phyloP scores from a whole-genome alignment of 225 moss, liverwort and hornwort genomes.

The Lunularia cruciata region DNA sequence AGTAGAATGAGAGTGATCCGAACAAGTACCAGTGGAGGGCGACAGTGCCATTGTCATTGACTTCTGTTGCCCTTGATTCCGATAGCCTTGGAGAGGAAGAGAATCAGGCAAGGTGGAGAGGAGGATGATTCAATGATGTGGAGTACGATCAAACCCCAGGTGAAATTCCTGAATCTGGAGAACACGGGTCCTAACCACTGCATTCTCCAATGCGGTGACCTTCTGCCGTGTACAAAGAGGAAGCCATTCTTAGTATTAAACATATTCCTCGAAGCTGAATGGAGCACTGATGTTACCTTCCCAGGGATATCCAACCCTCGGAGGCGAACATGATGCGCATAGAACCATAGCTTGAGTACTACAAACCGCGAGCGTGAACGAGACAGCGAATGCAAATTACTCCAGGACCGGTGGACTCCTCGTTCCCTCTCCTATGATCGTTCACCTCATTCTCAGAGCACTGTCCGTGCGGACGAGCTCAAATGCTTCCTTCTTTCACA shows the following conservation, averaged over 20 bases:
- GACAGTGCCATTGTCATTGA: conserved; percentile 45
- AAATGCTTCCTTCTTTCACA: too few species aligned
- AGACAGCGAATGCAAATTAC: neutral
- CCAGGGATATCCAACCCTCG: neutral
- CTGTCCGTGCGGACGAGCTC: too few species aligned
- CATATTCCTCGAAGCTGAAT: neutral
- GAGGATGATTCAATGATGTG: neutral
- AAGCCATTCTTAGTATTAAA: neutral
- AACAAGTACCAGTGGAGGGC: conserved; percentile 33
- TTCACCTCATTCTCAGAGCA: too few species aligned
- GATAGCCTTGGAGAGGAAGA: too few species aligned
- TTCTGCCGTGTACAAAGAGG: neutral
- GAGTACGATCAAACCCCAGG: neutral
- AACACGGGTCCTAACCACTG: neutral
- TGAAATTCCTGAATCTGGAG: too few species aligned
- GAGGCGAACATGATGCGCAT: neutral
- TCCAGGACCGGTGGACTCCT: neutral
- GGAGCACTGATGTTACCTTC: neutral
- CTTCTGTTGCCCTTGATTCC: neutral
- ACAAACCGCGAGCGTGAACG: neutral
- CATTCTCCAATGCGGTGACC: neutral
- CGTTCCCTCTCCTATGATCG: neutral
- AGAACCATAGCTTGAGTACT: neutral
- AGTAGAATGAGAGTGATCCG: conserved; percentile 19
- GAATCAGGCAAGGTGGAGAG: neutral